phyloP scores from a whole-genome alignment of 139 green algal genomes.

The Nannochloris sp. region DNA sequence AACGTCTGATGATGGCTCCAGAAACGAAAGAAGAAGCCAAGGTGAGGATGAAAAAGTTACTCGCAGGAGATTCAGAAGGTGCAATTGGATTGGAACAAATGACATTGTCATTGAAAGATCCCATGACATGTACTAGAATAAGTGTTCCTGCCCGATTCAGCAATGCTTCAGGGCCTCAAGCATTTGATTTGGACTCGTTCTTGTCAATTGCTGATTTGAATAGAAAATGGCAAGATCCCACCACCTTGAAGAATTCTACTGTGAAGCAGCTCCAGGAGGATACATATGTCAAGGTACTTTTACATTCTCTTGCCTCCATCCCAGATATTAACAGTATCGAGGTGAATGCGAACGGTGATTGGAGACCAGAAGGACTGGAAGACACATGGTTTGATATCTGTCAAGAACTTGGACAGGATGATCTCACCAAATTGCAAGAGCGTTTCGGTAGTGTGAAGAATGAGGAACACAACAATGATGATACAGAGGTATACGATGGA shows the following conservation, averaged over 20 bases:
- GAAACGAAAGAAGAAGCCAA: conserved; percentile 36
- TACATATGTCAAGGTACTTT: conserved; percentile 29
- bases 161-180: conserved; percentile 31
- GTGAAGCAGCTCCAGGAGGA: conserved; percentile 55
- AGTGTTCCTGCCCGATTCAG: conserved; percentile 23
- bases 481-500: neutral
- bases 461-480: neutral
- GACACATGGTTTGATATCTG: neutral
- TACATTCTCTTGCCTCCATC: neutral
- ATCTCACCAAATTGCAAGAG: neutral
- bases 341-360: conserved; percentile 26
- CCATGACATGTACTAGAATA: conserved; percentile 24
- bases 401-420: neutral
- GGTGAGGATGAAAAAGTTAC: conserved; percentile 30
- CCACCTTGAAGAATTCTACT: conserved; percentile 41
- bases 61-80: conserved; percentile 17
- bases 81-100: conserved; percentile 19
- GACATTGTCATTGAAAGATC: conserved; percentile 21
- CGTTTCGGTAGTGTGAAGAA: neutral
- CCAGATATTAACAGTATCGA: conserved; percentile 1
- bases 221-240: conserved; percentile 82
- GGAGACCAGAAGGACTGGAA: conserved; percentile 27
- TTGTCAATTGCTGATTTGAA: conserved; percentile 54
- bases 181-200: conserved; percentile 79
- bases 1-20: conserved; percentile 45